Conservation (phyloP, 768 basidiomycete genomes). For the Tylopilus subfusipes region DNA sequence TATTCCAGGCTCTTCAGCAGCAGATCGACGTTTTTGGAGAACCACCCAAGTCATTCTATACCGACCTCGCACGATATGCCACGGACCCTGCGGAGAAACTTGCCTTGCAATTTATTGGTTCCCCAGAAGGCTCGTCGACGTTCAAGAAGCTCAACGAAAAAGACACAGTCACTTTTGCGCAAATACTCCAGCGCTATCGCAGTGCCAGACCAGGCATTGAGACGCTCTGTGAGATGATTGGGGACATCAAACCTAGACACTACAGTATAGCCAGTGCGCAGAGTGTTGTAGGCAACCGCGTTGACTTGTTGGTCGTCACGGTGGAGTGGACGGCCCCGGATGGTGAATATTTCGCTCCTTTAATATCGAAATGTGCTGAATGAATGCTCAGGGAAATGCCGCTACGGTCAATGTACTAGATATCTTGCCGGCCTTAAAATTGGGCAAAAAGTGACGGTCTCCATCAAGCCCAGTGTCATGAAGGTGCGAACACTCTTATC, state of each 20-base stretch:
- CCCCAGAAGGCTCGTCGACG: slow-evolving; percentile 83
- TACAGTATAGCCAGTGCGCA: slow-evolving; percentile 98
- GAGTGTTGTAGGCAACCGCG: slow-evolving; percentile 89
- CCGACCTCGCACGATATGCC: slow-evolving; percentile 78
- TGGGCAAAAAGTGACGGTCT: slow-evolving; percentile 94
- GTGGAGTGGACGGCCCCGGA: slow-evolving; percentile 89
- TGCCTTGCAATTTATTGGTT: slow-evolving; percentile 86
- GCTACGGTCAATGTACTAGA: slow-evolving; percentile 94
- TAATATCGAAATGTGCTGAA: slow-evolving; percentile 2
- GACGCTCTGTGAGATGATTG: slow-evolving; percentile 81
- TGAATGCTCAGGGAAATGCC: slow-evolving; percentile 51
- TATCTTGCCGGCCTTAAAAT: slow-evolving; percentile 82
- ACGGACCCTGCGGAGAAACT: slow-evolving; percentile 65
- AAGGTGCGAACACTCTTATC: slow-evolving; percentile 53
- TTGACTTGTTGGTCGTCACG: slow-evolving; percentile 93
- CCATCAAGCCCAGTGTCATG: slow-evolving; percentile 99
- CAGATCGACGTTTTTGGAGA: slow-evolving; percentile 95
- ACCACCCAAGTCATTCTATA: slow-evolving; percentile 94
- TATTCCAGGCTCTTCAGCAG: slow-evolving; percentile 93
- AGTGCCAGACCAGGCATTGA: slow-evolving; percentile 83
- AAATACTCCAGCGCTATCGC: slow-evolving; percentile 71
- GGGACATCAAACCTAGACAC: slow-evolving; percentile 95
- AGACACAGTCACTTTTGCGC: slow-evolving; percentile 92
- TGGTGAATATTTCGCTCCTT: slow-evolving; percentile 47
- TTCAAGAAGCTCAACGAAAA: slow-evolving; percentile 96